Percentiles rank a stretch among this genome's conserved stretches.
Conservation (phyloP, 2,329 filamentous ascomycete species). For the Fusarium mexicanum region DNA sequence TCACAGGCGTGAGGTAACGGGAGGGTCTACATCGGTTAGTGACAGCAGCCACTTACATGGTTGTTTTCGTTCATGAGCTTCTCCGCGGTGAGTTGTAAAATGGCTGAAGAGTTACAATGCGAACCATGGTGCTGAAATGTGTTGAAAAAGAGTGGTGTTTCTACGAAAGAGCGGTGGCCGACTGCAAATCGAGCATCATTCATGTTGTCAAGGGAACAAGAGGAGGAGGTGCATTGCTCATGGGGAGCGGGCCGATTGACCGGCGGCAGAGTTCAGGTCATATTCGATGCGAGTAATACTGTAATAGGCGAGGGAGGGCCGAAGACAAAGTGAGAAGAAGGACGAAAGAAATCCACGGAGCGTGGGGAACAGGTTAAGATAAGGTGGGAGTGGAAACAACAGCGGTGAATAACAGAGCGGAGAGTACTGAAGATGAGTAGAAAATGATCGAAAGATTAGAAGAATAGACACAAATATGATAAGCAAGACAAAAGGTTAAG, state of each 20-base stretch:
- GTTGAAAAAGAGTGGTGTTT: conserved; percentile 40
- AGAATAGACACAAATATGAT: background rate
- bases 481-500: background rate
- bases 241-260: conserved; percentile 61
- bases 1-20: background rate
- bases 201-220: conserved; percentile 54
- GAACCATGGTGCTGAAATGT: conserved; percentile 58
- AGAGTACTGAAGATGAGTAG: background rate
- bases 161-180: conserved; percentile 41
- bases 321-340: conserved; percentile 54
- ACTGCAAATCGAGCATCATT: conserved; percentile 59
- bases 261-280: conserved; percentile 58
- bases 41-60: conserved; percentile 14
- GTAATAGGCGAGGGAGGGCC: conserved; percentile 53
- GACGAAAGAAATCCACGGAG: conserved; percentile 39
- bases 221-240: conserved; percentile 63
- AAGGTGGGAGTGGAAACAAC: conserved; percentile 1
- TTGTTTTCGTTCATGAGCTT: conserved; percentile 47
- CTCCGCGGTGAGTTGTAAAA: conserved; percentile 62
- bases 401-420: conserved; percentile 12
- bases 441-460: background rate
- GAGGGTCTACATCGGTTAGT: conserved; percentile 11
- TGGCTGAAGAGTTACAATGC: conserved; percentile 60
- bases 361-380: conserved; percentile 16
- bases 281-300: conserved; percentile 49